Evolutionary conservation across 176 grass and related monocot genomes (phyloP).

Genomic region (Eremochloa ophiuroides): DNA sequence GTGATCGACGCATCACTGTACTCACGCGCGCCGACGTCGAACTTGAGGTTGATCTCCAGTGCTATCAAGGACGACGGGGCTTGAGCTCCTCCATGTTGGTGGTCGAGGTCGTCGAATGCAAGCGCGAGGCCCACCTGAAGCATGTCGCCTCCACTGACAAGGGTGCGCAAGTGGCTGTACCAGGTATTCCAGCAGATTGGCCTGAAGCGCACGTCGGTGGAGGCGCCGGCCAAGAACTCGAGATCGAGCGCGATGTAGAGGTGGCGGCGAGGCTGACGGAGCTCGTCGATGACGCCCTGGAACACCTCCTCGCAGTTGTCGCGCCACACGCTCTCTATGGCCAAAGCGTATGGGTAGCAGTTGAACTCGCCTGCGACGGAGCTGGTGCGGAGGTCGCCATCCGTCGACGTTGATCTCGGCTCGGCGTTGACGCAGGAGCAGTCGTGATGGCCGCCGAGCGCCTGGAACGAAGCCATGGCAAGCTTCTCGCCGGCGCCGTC

Average conservation of each 20-base stretch:
- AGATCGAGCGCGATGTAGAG: not conserved
- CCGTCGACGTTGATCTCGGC: too few species aligned
- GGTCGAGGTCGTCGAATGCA: not conserved
- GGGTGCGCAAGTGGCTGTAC: not conserved
- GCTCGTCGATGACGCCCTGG: not conserved
- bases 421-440: too few species aligned
- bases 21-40: not conserved
- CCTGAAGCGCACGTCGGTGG: not conserved
- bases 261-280: not conserved
- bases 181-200: not conserved
- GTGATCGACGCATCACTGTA: not conserved
- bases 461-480: too few species aligned
- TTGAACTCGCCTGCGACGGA: too few species aligned
- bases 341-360: too few species aligned
- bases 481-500: too few species aligned
- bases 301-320: not conserved
- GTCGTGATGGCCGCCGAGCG: too few species aligned
- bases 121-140: not conserved
- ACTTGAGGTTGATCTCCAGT: not conserved
- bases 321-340: not conserved
- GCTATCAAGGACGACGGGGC: not conserved
- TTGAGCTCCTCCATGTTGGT: not conserved
- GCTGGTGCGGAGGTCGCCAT: too few species aligned
- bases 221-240: not conserved
- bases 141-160: not conserved